Conservation (phyloP, 805 yeast genomes). For the Ogataea degrootiae region DNA sequence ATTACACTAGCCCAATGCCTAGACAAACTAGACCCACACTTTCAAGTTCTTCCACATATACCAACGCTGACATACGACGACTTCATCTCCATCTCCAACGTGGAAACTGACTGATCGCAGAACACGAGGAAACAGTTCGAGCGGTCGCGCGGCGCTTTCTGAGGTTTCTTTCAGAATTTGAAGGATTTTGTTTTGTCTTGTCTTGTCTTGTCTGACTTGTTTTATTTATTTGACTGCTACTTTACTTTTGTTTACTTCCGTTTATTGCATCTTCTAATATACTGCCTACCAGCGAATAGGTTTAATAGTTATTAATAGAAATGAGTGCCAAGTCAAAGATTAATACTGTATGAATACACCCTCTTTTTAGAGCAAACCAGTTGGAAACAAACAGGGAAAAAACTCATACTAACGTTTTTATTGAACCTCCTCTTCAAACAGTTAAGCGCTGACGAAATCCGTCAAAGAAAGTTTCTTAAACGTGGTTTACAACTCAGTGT, state of each 20-base stretch:
- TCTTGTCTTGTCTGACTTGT: no score
- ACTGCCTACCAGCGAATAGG: background rate
- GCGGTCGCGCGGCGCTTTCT: no score
- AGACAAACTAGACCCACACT: slow-evolving; percentile 17
- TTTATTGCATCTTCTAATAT: no score
- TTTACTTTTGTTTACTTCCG: no score
- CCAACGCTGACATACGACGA: slow-evolving; percentile 17
- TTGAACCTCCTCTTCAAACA: background rate
- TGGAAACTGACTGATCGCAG: background rate
- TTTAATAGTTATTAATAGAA: background rate
- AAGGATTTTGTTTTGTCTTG: no score
- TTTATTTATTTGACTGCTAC: no score
- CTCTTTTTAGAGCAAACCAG: background rate
- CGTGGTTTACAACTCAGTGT: slow-evolving; percentile 46
- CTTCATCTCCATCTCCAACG: slow-evolving; percentile 9
- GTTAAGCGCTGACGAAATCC: slow-evolving; percentile 31
- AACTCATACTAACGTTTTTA: background rate
- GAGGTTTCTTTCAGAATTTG: no score
- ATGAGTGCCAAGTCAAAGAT: slow-evolving; percentile 19
- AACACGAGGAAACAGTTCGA: no score
- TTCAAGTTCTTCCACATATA: slow-evolving; percentile 20
- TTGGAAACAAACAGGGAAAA: no score
- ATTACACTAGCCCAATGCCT: slow-evolving; percentile 16
- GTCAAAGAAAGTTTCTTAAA: slow-evolving; percentile 43
- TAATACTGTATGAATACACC: slow-evolving; percentile 15